Evolutionary conservation across 1,284 basidiomycete species (phyloP).

Genomic region (Microbotryomycetes sp.): DNA sequence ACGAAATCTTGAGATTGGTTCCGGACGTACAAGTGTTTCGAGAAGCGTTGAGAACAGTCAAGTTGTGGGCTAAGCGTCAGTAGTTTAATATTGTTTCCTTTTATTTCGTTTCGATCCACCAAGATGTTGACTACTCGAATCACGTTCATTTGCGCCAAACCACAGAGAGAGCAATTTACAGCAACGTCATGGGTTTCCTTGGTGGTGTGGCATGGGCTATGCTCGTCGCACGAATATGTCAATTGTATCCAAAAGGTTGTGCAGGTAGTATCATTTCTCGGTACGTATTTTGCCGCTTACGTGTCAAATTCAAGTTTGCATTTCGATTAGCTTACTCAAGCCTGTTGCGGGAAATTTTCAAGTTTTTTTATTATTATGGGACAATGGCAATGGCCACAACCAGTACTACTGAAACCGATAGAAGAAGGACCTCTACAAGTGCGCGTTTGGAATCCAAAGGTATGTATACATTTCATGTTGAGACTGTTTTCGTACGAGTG

Average conservation of each 20-base stretch:
- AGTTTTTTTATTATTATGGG: constrained; percentile 32
- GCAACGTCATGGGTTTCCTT: constrained; percentile 95
- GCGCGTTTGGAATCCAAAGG: constrained; percentile 96
- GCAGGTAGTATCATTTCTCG: constrained; percentile 93
- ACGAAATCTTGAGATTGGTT: constrained; percentile 91
- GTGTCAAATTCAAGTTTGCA: constrained; percentile 6
- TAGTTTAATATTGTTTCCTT: constrained; percentile 29
- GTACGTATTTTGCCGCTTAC: constrained; percentile 47
- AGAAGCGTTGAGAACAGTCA: constrained; percentile 89
- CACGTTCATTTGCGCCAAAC: constrained; percentile 2
- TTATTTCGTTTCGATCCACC: constrained; percentile 18
- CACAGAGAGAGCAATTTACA: constrained; percentile 87
- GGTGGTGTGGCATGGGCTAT: constrained; percentile 99
- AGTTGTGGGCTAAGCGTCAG: constrained; percentile 93
- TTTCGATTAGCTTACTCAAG: neutral
- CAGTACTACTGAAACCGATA: constrained; percentile 90
- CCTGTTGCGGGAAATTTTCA: neutral
- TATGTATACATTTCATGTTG: constrained; percentile 42
- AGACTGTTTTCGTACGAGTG: neutral
- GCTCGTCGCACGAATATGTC: constrained; percentile 96
- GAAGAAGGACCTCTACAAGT: constrained; percentile 90
- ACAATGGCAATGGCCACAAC: constrained; percentile 78
- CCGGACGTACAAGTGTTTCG: constrained; percentile 93
- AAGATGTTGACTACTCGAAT: neutral
- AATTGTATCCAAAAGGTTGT: constrained; percentile 90